These are phyloP conservation scores for Blastobotrys proliferans DNA, from an alignment of 1,139 yeast genomes.

Conservation along the genomic window DNA sequence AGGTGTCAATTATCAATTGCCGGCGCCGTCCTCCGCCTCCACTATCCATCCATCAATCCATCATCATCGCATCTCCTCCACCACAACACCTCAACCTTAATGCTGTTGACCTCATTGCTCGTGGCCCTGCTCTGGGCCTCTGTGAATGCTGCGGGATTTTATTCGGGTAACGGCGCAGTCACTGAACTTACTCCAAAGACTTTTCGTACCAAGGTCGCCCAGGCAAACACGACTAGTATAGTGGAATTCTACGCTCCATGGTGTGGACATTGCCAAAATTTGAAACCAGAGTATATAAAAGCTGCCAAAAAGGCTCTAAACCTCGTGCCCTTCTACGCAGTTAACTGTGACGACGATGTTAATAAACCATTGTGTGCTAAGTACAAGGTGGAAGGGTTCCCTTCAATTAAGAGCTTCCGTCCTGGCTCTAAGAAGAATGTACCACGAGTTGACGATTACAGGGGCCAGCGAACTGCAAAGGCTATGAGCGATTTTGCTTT, in stretches of 20 bases:
- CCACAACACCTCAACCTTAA: no score
- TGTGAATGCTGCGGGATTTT: slow-evolving; percentile 31
- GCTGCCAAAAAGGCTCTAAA: slow-evolving; percentile 61
- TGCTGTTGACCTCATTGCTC: no score
- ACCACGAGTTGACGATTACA: slow-evolving; percentile 66
- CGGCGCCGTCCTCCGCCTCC: no score
- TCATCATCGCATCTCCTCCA: no score
- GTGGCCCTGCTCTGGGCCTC: not conserved
- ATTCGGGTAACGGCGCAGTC: slow-evolving; percentile 42
- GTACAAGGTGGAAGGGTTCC: slow-evolving; percentile 69
- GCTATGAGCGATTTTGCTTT: slow-evolving; percentile 56
- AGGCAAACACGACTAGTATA: slow-evolving; percentile 71
- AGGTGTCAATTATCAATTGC: no score
- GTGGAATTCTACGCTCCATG: slow-evolving; percentile 97
- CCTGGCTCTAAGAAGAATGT: slow-evolving; percentile 45
- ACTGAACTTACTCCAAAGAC: slow-evolving; percentile 50
- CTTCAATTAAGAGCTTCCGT: slow-evolving; percentile 74
- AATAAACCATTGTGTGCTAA: slow-evolving; percentile 70
- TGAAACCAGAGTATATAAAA: slow-evolving; percentile 62
- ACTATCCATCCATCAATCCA: no score
- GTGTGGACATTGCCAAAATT: slow-evolving; percentile 81
- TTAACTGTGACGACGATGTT: slow-evolving; percentile 70
- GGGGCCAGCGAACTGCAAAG: slow-evolving; percentile 62
- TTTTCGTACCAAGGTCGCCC: slow-evolving; percentile 62
- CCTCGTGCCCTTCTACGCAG: slow-evolving; percentile 71